Base-by-base conservation (phyloP, 2,329 filamentous ascomycete species). In the Ciborinia camelliae region DNA sequence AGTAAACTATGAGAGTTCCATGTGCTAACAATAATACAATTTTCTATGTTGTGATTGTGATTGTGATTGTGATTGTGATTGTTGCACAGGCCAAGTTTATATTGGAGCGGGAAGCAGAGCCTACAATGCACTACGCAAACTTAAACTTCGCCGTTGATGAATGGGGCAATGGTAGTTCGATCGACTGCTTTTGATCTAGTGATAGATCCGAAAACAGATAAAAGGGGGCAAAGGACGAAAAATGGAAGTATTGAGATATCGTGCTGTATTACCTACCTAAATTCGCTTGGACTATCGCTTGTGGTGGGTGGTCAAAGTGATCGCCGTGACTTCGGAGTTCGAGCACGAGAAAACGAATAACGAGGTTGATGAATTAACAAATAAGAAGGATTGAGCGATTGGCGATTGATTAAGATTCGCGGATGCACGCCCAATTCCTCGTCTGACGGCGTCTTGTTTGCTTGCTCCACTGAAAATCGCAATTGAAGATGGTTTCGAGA, bases 101-200 rank as follows among this genome's bases (percentile, higher is more conserved):
- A 59, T 59, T 59, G 55, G 41, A 59, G 55, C 55, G 55, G 55
- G 55, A 59, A 59, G n/a, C 30, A 47, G 55, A 47, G 55, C 55
- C 41, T 48, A 59, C 41, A 35, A 35, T 59, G 55, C 55, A 59
- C 55, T n/a, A 59, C 41, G 55, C 55, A 59, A 59, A 59, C 41
- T 59, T 35, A 14, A 32, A 59, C 55, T 59, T 47, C 23, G 28
- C 30, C 41, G 30, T 59, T 59, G 55, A 26, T 47, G 55, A 48
- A 59, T 23, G 30, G 54, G 41, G 35, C 53, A 30, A 41, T 41
- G 35, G 23, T 18, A 48, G 18, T 48, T 43, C 41, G 30, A 47
- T 47, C 20, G n/a, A 47, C 41, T 30, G 30, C 55, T 35, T 37
- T 48, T 26, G 55, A 28, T 59, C 55, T 37, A 47, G 55, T 59